Conservation (phyloP, 257 asterid species). For the Craterostigma plantagineum region DNA sequence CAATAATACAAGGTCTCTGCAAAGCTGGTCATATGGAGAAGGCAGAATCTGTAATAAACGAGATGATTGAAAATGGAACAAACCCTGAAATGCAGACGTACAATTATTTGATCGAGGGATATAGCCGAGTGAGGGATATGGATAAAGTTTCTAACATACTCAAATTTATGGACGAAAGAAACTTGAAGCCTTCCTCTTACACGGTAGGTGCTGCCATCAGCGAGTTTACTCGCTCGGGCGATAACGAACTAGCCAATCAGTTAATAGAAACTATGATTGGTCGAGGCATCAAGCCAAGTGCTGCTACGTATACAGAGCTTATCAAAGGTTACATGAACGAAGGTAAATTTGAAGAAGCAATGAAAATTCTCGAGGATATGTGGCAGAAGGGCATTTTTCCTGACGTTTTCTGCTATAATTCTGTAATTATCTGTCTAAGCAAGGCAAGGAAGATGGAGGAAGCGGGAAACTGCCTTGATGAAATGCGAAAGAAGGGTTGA, state of each 20-base stretch:
- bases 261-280: slow-evolving; percentile 36
- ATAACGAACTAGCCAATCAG: slow-evolving; percentile 32
- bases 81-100: slow-evolving; percentile 49
- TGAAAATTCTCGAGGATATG: slow-evolving; percentile 39
- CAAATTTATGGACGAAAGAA: slow-evolving; percentile 50
- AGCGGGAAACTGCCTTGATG: slow-evolving; percentile 33
- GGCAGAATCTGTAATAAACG: slow-evolving; percentile 31
- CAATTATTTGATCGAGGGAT: slow-evolving; percentile 47
- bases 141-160: slow-evolving; percentile 42
- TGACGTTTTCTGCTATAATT: slow-evolving; percentile 61
- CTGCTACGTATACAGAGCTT: slow-evolving; percentile 30
- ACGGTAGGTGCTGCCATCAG: slow-evolving; percentile 42
- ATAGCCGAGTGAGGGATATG: slow-evolving; percentile 27
- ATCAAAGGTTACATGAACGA: slow-evolving; percentile 41
- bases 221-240: slow-evolving; percentile 40
- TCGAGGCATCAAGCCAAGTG: slow-evolving; percentile 40
- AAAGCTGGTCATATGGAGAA: slow-evolving; percentile 40
- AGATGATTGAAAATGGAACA: slow-evolving; percentile 46
- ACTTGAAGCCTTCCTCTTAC: slow-evolving; percentile 46
- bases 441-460: slow-evolving; percentile 55
- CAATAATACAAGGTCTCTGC: slow-evolving; percentile 49
- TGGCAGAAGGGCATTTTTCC: slow-evolving; percentile 48
- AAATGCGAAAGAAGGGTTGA: slow-evolving; percentile 38
- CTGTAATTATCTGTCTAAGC: slow-evolving; percentile 53
- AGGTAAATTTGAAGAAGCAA: slow-evolving; percentile 55